phyloP scores from a whole-genome alignment of 306 rosid species.

The Arachis stenosperma region DNA sequence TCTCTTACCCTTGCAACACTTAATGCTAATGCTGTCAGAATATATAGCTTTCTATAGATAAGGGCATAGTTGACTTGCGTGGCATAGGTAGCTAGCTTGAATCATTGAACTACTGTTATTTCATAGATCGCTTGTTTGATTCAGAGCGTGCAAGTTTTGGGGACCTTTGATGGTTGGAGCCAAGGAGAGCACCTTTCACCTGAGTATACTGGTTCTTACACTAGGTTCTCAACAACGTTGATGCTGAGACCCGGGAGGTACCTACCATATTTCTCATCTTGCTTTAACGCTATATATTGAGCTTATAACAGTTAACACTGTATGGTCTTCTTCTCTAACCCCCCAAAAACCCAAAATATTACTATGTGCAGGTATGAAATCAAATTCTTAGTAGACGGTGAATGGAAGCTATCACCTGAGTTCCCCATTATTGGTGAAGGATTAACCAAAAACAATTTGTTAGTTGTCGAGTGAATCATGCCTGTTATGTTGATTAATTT shows the following conservation, averaged over 20 bases:
- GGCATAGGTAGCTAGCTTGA: slow-evolving; percentile 26
- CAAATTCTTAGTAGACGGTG: slow-evolving; percentile 93
- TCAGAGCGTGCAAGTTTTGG: slow-evolving; percentile 95
- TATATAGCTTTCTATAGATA: not conserved
- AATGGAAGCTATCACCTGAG: slow-evolving; percentile 83
- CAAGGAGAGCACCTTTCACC: slow-evolving; percentile 91
- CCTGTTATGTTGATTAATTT: not conserved
- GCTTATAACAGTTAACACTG: not conserved
- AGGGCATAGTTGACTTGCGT: not conserved
- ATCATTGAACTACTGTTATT: not conserved
- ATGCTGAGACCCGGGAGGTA: slow-evolving; percentile 92
- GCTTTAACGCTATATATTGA: slow-evolving; percentile 1
- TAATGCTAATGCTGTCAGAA: not conserved
- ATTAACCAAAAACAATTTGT: slow-evolving; percentile 69
- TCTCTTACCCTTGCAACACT: not conserved
- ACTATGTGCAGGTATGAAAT: slow-evolving; percentile 77
- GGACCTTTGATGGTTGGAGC: slow-evolving; percentile 96
- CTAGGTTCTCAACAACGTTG: slow-evolving; percentile 79
- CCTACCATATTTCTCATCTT: slow-evolving; percentile 33
- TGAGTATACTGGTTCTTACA: slow-evolving; percentile 74
- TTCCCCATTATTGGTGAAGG: slow-evolving; percentile 83
- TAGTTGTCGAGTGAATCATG: slow-evolving; percentile 60
- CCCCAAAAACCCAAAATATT: not conserved
- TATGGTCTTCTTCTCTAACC: slow-evolving; percentile 22
- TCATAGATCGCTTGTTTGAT: slow-evolving; percentile 24